phyloP scores from a whole-genome alignment of 2,329 filamentous ascomycete genomes.

The Fonsecaea multimorphosa region DNA sequence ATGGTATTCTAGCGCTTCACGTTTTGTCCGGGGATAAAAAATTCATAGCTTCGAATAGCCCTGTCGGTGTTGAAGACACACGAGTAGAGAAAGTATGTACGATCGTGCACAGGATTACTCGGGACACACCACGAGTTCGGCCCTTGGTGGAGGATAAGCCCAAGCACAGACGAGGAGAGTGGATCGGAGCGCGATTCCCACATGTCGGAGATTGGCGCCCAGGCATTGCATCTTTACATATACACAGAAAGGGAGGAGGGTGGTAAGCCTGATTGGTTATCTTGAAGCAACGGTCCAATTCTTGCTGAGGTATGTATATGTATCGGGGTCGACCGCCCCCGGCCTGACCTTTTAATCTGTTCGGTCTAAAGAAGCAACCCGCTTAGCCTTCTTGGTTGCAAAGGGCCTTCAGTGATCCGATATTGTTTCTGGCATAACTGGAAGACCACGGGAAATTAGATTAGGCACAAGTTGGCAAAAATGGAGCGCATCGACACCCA shows the following conservation, averaged over 20 bases:
- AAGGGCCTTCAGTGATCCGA: neutral
- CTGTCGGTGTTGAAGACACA: neutral
- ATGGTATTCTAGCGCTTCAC: neutral
- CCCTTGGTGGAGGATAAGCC: neutral
- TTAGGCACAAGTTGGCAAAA: neutral
- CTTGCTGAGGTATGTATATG: slow-evolving; percentile 14
- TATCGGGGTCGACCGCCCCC: slow-evolving; percentile 9
- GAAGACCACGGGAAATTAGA: neutral
- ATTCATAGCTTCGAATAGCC: neutral
- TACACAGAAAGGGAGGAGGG: neutral
- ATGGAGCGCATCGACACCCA: slow-evolving; percentile 26
- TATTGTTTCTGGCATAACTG: neutral
- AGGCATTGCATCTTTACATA: slow-evolving; percentile 1
- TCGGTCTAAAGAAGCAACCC: neutral
- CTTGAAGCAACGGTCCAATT: slow-evolving; percentile 2
- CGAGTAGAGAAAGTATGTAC: neutral
- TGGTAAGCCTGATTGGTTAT: slow-evolving; percentile 4
- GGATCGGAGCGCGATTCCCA: slow-evolving; percentile 9
- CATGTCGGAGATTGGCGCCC: slow-evolving; percentile 13
- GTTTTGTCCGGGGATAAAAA: neutral
- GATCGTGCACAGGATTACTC: neutral
- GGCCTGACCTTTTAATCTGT: slow-evolving; percentile 2
- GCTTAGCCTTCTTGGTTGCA: neutral
- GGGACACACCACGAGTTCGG: neutral
- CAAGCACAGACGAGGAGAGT: neutral